These are phyloP conservation scores for Anisodus acutangulus DNA, from an alignment of 257 asterid genomes.

Conservation along the genomic window DNA sequence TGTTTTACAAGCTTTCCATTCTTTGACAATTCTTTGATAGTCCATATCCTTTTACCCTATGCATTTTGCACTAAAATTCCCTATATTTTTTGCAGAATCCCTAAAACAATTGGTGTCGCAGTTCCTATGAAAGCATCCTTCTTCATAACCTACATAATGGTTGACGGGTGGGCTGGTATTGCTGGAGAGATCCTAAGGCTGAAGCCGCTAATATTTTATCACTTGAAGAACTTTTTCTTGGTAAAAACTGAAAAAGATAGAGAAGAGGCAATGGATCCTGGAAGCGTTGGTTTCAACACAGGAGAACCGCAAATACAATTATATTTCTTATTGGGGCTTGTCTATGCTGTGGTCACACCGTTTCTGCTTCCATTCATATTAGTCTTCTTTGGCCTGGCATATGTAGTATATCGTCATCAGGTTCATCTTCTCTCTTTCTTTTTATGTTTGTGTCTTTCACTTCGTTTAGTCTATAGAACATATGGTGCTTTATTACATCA, in stretches of 20 bases:
- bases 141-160: slow-evolving; percentile 92
- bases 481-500: slow-evolving; percentile 13
- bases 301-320: slow-evolving; percentile 94
- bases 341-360: slow-evolving; percentile 90
- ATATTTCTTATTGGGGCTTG: slow-evolving; percentile 90
- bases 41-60: not conserved
- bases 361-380: slow-evolving; percentile 81
- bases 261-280: slow-evolving; percentile 96
- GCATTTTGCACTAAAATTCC: not conserved
- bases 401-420: slow-evolving; percentile 92
- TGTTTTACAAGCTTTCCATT: slow-evolving; percentile 11
- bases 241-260: slow-evolving; percentile 96
- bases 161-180: slow-evolving; percentile 96
- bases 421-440: slow-evolving; percentile 42
- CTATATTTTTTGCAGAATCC: slow-evolving; percentile 60
- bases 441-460: not conserved
- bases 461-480: not conserved
- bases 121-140: slow-evolving; percentile 98
- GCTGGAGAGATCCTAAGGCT: slow-evolving; percentile 91
- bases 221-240: slow-evolving; percentile 79
- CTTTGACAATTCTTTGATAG: not conserved
- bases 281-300: slow-evolving; percentile 84
- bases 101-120: slow-evolving; percentile 75
- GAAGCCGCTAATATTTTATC: slow-evolving; percentile 74
- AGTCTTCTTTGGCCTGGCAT: slow-evolving; percentile 88